These are phyloP conservation scores for Imleria badia DNA, from an alignment of 768 basidiomycete species.

Conservation along the genomic window DNA sequence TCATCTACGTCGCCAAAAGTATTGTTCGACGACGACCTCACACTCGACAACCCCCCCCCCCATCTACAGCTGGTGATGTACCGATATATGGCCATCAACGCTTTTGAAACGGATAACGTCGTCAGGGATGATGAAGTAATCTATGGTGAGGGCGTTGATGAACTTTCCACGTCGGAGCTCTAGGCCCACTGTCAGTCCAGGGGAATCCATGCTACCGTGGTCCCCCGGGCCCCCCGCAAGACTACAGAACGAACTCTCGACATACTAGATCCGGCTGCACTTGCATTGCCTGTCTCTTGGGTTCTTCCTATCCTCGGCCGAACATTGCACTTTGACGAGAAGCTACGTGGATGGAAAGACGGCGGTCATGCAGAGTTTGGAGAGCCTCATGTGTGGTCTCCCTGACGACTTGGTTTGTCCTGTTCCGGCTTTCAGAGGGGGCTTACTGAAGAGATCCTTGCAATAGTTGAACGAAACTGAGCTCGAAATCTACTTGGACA, in stretches of 20 bases:
- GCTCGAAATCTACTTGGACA: constrained; percentile 90
- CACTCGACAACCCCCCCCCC: constrained; percentile 95
- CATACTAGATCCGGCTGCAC: constrained; percentile 94
- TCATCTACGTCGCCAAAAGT: constrained; percentile 93
- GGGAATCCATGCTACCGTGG: constrained; percentile 85
- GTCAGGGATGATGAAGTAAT: constrained; percentile 96
- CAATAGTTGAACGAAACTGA: constrained; percentile 93
- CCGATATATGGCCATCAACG: constrained; percentile 96
- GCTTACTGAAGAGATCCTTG: not conserved
- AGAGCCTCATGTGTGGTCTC: constrained; percentile 86
- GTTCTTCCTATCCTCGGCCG: constrained; percentile 91
- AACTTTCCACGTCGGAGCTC: constrained; percentile 87
- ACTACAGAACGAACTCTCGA: constrained; percentile 83
- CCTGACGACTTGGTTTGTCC: constrained; percentile 87
- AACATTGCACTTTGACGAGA: constrained; percentile 91
- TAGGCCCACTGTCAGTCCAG: constrained; percentile 92
- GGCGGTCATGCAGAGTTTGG: constrained; percentile 75
- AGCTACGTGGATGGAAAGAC: constrained; percentile 81
- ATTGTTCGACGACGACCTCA: constrained; percentile 97
- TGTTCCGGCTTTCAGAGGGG: no score
- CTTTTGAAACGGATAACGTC: constrained; percentile 99
- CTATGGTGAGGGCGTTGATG: constrained; percentile 83
- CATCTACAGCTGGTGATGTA: constrained; percentile 97
- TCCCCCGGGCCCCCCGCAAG: constrained; percentile 87
- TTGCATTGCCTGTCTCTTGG: constrained; percentile 86